Evolutionary conservation across 108 stramenopile species (phyloP), one percentile per base, ranked within the genome.

Genomic region (Ochromonas danica): DNA sequence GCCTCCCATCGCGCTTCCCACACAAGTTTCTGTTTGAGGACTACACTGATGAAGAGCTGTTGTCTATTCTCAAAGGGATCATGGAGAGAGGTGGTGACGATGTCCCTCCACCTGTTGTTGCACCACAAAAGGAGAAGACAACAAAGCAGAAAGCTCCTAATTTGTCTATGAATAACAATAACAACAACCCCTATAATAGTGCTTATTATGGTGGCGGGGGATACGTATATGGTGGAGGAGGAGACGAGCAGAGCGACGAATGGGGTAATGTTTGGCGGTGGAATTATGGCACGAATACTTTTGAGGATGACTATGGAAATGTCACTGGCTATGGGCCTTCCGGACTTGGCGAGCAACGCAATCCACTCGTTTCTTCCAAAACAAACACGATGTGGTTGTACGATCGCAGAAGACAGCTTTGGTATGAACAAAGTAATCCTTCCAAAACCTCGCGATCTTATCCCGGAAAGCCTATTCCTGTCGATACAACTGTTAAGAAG

Each of bases 41-140:
- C 51, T 83, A 90, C 62, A 82, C 81, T 35, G 88, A 91, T 39
- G 63, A 81, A 42, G 86, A 89, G 61, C 82, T 92, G 10, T 57
- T 89, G 51, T 45, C 71, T 39, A 92, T 92, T 28, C 79, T 92
- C 63, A 36, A 67, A 31, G 63, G 63, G 10, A 3, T 67, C 14
- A 31, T 67, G 31, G 63, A 28, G 10, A 67, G 33, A 14, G 63
- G 63, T 35, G 63, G 63, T 10, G n/a, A n/a, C n/a, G n/a, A n/a
- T n/a, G n/a, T n/a, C n/a, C n/a, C n/a, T n/a, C n/a, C n/a, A n/a
- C n/a, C n/a, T n/a, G 51, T 22, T 22, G 10, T 22, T 10, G 10
- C 51, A 22, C 63, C 63, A 14, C 3, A 67, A 31, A 67, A 67
- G 17, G 33, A 36, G 33, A 67, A 67, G 6, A 36, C 17, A 36